Conservation (phyloP, 768 basidiomycete genomes). For the Pluteus cervinus region DNA sequence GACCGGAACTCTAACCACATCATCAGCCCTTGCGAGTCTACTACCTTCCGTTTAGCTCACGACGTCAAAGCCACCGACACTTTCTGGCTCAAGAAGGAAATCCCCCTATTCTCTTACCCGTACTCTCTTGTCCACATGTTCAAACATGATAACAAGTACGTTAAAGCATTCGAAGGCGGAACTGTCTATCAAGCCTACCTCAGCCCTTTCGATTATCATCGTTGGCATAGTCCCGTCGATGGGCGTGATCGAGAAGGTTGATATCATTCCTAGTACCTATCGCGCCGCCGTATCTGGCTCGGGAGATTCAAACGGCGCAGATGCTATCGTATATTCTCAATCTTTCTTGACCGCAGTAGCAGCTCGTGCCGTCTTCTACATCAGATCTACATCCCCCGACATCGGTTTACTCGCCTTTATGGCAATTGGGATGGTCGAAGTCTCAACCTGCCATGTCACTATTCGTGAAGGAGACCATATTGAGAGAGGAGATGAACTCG, state of each 20-base stretch:
- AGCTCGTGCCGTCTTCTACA: constrained; percentile 47
- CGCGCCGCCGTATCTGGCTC: constrained; percentile 32
- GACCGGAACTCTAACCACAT: constrained; percentile 29
- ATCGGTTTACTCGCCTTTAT: constrained; percentile 57
- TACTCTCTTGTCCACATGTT: constrained; percentile 59
- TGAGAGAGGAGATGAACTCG: constrained; percentile 49
- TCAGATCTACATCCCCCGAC: constrained; percentile 41
- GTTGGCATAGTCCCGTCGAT: constrained; percentile 56
- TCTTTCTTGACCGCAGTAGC: constrained; percentile 39
- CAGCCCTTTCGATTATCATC: constrained; percentile 48
- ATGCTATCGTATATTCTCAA: constrained; percentile 20
- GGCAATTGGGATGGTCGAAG: constrained; percentile 54
- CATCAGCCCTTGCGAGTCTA: constrained; percentile 49
- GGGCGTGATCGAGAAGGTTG: constrained; percentile 36
- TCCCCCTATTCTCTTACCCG: no score
- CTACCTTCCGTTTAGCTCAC: constrained; percentile 32
- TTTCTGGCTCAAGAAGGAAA: constrained; percentile 60
- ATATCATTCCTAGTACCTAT: constrained; percentile 45
- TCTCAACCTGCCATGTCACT: constrained; percentile 51
- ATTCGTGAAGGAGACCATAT: constrained; percentile 40
- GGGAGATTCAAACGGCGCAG: not conserved
- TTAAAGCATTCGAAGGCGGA: constrained; percentile 42
- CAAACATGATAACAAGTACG: constrained; percentile 27
- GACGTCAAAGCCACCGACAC: constrained; percentile 34
- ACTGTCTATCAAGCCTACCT: constrained; percentile 56